phyloP scores from a whole-genome alignment of 2,329 filamentous ascomycete species.

The Cordyceps cicadae region DNA sequence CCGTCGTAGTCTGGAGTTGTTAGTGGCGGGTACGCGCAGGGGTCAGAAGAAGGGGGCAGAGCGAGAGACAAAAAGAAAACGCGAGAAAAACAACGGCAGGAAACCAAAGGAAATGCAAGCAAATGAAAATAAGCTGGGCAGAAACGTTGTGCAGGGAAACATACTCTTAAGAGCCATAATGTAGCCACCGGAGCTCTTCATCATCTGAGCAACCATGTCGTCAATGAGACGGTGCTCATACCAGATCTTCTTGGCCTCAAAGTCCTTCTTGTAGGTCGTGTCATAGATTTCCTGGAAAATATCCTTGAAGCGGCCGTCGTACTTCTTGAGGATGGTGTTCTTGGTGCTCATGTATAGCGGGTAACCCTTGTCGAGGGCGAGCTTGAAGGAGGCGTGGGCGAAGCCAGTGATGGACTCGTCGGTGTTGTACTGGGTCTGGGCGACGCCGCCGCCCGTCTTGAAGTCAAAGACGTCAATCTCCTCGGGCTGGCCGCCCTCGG shows the following conservation, averaged over 20 bases:
- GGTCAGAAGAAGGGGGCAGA: neutral
- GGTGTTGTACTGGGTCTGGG: constrained; percentile 97
- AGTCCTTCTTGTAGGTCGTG: constrained; percentile 73
- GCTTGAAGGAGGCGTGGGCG: constrained; percentile 93
- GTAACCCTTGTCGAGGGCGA: constrained; percentile 75
- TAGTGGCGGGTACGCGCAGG: neutral
- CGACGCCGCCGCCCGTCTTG: constrained; percentile 75
- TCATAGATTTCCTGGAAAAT: constrained; percentile 98
- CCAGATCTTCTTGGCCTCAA: constrained; percentile 91
- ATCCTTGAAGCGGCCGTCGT: constrained; percentile 98
- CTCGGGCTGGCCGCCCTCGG: constrained; percentile 71
- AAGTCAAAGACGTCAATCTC: constrained; percentile 88
- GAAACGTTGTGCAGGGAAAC: constrained; percentile 24
- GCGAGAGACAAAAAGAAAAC: too few species aligned
- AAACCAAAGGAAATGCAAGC: too few species aligned
- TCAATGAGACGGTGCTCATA: constrained; percentile 99
- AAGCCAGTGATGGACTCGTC: constrained; percentile 92
- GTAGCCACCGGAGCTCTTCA: constrained; percentile 95
- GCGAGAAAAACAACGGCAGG: too few species aligned
- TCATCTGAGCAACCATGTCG: constrained; percentile 99
- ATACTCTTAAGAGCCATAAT: constrained; percentile 97
- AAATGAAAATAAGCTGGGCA: too few species aligned
- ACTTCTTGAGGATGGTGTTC: constrained; percentile 99
- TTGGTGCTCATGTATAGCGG: constrained; percentile 99
- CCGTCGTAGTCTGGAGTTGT: constrained; percentile 77